Evolutionary conservation across 495 filamentous ascomycete genomes (phyloP).

Genomic region (Xylaria cubensis): DNA sequence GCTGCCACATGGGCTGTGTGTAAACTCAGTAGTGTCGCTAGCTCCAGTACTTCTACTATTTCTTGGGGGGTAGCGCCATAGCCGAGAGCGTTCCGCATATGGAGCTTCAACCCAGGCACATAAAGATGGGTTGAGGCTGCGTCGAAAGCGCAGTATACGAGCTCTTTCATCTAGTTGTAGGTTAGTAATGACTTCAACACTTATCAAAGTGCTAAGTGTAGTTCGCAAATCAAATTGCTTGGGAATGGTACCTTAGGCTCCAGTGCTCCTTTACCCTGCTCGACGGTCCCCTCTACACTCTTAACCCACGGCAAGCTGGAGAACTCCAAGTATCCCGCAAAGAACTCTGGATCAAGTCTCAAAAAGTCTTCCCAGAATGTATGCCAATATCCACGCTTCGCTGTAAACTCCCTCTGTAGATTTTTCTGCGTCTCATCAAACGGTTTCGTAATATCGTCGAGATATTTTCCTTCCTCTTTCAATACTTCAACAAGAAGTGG

Average conservation of each 20-base stretch:
- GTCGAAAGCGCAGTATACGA: conserved; percentile 56
- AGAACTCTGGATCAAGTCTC: conserved; percentile 51
- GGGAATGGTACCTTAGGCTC: conserved; percentile 44
- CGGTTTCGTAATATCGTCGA: conserved; percentile 35
- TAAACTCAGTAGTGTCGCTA: conserved; percentile 49
- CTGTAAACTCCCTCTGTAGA: conserved; percentile 41
- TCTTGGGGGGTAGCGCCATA: conserved; percentile 52
- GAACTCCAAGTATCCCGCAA: conserved; percentile 52
- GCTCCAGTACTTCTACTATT: conserved; percentile 53
- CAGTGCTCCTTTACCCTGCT: conserved; percentile 37
- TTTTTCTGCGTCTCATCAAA: conserved; percentile 37
- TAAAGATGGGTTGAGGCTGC: conserved; percentile 53
- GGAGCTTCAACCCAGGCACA: conserved; percentile 50
- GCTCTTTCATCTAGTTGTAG: conserved; percentile 44
- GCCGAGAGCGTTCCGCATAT: conserved; percentile 53
- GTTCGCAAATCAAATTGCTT: not conserved
- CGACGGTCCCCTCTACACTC: conserved; percentile 26
- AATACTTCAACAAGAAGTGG: conserved; percentile 51
- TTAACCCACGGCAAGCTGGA: conserved; percentile 45
- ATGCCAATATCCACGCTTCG: conserved; percentile 54
- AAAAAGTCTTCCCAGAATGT: conserved; percentile 53
- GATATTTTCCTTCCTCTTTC: conserved; percentile 42
- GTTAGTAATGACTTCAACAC: conserved; percentile 7
- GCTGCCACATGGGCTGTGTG: conserved; percentile 45
- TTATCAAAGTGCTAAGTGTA: not conserved